These are phyloP conservation scores for Aciculosporium take DNA, from an alignment of 2,329 filamentous ascomycete genomes.

Conservation along the genomic window DNA sequence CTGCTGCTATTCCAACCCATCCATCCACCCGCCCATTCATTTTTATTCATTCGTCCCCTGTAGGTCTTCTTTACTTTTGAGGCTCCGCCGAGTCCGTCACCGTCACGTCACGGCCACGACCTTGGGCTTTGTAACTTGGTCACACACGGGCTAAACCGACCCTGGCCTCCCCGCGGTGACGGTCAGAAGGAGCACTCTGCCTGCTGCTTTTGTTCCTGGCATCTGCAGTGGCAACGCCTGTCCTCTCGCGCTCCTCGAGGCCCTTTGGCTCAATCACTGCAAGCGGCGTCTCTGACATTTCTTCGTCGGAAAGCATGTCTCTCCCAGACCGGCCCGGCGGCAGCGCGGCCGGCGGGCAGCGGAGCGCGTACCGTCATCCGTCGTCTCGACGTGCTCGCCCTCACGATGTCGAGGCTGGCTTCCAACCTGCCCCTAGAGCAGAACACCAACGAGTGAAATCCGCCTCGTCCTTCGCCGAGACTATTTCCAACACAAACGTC, in stretches of 20 bases:
- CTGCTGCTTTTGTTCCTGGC: not conserved
- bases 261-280: not conserved
- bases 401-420: slow-evolving; percentile 56
- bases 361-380: slow-evolving; percentile 52
- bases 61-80: too few species aligned
- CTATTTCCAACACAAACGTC: slow-evolving; percentile 37
- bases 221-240: not conserved
- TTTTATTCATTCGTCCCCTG: not conserved
- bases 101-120: not conserved
- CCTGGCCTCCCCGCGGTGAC: not conserved
- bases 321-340: slow-evolving; percentile 51
- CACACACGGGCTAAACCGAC: not conserved
- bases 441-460: slow-evolving; percentile 42
- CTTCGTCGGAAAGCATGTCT: slow-evolving; percentile 34
- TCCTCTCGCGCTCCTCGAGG: too few species aligned
- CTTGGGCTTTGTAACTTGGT: slow-evolving; percentile 1
- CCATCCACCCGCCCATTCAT: too few species aligned
- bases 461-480: slow-evolving; percentile 43
- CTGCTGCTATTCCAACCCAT: not conserved
- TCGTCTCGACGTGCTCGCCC: slow-evolving; percentile 50
- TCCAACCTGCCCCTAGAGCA: slow-evolving; percentile 27
- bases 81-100: too few species aligned
- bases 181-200: not conserved
- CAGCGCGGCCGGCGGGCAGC: slow-evolving; percentile 45
- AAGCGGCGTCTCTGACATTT: slow-evolving; percentile 8